These are phyloP conservation scores for Cenchrus americanus DNA, from an alignment of 176 grass and related monocot species.

Conservation along the genomic window DNA sequence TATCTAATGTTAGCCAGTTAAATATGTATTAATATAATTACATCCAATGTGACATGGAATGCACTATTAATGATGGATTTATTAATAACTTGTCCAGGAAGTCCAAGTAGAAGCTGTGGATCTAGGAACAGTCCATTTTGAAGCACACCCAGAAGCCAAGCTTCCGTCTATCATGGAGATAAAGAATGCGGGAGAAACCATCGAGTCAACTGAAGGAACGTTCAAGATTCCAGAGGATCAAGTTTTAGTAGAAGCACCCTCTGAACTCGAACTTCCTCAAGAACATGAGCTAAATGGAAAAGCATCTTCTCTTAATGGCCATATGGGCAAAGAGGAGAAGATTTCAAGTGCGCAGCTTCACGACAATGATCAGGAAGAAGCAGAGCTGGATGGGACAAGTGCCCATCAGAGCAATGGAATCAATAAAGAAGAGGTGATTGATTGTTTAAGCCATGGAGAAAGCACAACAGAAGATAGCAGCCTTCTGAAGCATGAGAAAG, in stretches of 20 bases:
- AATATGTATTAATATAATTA: background rate
- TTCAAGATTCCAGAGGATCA: constrained; percentile 50
- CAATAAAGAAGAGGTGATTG: constrained; percentile 20
- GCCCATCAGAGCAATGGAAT: constrained; percentile 23
- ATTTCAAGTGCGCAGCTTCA: constrained; percentile 23
- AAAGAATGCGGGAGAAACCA: constrained; percentile 14
- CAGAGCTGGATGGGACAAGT: constrained; percentile 23
- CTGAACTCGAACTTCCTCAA: constrained; percentile 33
- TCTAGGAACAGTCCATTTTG: constrained; percentile 34
- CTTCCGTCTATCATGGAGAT: constrained; percentile 30
- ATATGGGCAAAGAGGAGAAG: constrained; percentile 25
- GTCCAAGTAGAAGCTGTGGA: constrained; percentile 43
- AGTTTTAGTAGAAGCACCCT: constrained; percentile 49
- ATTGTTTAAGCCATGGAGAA: constrained; percentile 37
- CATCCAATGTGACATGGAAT: too few species aligned
- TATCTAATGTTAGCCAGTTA: constrained; percentile 20
- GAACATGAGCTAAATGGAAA: constrained; percentile 40
- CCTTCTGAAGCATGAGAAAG: constrained; percentile 35
- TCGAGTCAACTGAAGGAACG: constrained; percentile 43
- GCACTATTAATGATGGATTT: constrained; percentile 31
- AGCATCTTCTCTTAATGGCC: constrained; percentile 41
- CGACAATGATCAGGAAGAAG: constrained; percentile 24
- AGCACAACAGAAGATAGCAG: constrained; percentile 37
- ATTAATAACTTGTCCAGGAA: constrained; percentile 43
- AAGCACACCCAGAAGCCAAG: constrained; percentile 35